A percentile compares a stretch with the other conserved stretches of the same genome.
phyloP scores from a whole-genome alignment of 192 early-diverging fungal species.

The Coemansia reversa region DNA sequence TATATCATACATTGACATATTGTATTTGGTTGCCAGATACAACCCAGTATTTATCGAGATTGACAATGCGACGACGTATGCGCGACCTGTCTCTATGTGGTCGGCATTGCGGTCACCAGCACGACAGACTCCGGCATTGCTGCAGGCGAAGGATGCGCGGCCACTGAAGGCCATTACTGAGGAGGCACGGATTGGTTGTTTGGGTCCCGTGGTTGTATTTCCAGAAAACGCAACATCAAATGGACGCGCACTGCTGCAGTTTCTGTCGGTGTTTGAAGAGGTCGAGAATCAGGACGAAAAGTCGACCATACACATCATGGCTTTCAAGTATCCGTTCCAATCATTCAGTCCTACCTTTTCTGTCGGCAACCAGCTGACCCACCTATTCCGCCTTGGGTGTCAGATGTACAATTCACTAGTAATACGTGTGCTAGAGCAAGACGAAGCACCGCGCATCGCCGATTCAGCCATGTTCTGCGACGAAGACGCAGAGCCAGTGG shows the following conservation, averaged over 20 bases:
- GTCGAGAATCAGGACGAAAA: constrained; percentile 59
- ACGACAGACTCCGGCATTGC: constrained; percentile 29
- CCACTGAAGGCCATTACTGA: constrained; percentile 31
- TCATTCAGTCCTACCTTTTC: constrained; percentile 41
- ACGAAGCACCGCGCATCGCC: constrained; percentile 57
- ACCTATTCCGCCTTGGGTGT: constrained; percentile 60
- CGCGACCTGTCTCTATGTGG: constrained; percentile 30
- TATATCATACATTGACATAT: constrained; percentile 77
- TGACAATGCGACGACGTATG: constrained; percentile 40
- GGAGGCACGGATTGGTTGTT: constrained; percentile 18
- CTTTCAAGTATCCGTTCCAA: constrained; percentile 35
- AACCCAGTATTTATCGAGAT: constrained; percentile 54
- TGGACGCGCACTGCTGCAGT: constrained; percentile 78
- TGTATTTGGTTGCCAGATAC: constrained; percentile 71
- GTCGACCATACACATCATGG: constrained; percentile 59
- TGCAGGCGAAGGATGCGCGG: constrained; percentile 32
- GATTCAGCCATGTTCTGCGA: constrained; percentile 59
- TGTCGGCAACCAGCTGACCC: constrained; percentile 58
- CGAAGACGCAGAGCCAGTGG: constrained; percentile 22
- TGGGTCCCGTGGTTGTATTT: constrained; percentile 48
- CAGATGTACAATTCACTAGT: constrained; percentile 55
- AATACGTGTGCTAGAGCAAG: constrained; percentile 59
- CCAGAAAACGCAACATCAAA: constrained; percentile 75
- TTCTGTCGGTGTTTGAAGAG: constrained; percentile 70
- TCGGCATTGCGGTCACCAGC: constrained; percentile 32